Evolutionary conservation across 73 alveolate genomes (phyloP), one percentile per base, ranked within the genome.

Genomic region (Tetrahymena thermophila): DNA sequence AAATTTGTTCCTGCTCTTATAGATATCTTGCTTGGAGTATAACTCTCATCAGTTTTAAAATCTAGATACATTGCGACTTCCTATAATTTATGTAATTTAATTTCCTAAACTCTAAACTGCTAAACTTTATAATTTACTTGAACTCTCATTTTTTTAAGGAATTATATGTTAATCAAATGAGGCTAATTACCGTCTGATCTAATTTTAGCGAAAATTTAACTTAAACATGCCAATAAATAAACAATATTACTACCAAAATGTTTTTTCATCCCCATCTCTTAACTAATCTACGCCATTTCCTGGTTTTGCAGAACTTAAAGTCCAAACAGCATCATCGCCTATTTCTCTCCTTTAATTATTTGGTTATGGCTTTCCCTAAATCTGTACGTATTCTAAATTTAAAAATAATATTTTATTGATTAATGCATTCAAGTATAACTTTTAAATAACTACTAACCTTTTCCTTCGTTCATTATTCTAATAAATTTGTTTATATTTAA

Each of bases 281-380:
- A 99, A 96, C 94, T 99, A 97, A 43, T 99, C 99, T 34, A 99
- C 99, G 43, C 99, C 99, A 98, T 99, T 98, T 38, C 99, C 99
- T 94, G 98, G 97, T 96, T 99, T 99, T 34, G 99, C 99, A 93
- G 99, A 96, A 83, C 99, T 97, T 28, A 99, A 97, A 10, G 99
- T 99, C 99, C 99, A 99, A 4, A 99, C 99, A 14, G 99, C 99
- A 55, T 97, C 97, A 94, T 98, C 99, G 11, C 99, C 99, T 34
- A 99, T 98, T 95, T 99, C 99, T 83, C 94, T 95, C 44, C 97
- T 85, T 38, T 85, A 35, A 40, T 43, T 43, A 89, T 95, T 95
- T 19, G 97, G 84, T 19, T 34, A 21, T 43, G 97, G 97, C 31
- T 71, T 71, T 5, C 89, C 89, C 4, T 42, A 15, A 1, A 25